Percentiles rank a stretch among this genome's conserved stretches.
These are phyloP conservation scores for Cylindrotheca fusiformis DNA, from an alignment of 108 stramenopile species.

Conservation along the genomic window DNA sequence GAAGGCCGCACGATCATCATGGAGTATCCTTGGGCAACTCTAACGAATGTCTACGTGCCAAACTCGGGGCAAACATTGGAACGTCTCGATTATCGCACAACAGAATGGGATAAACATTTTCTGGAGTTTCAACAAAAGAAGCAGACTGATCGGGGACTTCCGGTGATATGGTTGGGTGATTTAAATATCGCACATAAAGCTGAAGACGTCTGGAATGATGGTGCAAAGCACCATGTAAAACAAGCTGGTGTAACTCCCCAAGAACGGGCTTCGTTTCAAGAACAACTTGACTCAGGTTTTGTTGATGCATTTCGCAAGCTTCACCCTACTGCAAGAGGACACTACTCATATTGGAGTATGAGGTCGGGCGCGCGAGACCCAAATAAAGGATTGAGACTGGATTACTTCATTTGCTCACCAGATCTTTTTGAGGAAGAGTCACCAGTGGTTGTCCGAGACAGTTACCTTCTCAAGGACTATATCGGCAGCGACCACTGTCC, in stretches of 20 bases:
- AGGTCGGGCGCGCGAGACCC: constrained; percentile 83
- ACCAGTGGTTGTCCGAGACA: constrained; percentile 70
- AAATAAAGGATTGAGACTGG: constrained; percentile 91
- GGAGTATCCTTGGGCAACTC: constrained; percentile 85
- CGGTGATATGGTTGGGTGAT: constrained; percentile 91
- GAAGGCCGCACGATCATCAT: constrained; percentile 93
- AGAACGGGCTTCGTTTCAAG: constrained; percentile 82
- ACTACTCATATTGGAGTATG: constrained; percentile 90
- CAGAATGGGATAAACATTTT: constrained; percentile 92
- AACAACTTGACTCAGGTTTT: constrained; percentile 72
- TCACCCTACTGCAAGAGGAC: constrained; percentile 78
- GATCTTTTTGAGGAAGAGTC: constrained; percentile 53
- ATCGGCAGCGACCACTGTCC: constrained; percentile 87
- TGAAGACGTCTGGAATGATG: constrained; percentile 89
- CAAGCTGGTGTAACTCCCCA: constrained; percentile 86
- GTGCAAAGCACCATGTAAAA: constrained; percentile 88
- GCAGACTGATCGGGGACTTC: constrained; percentile 59
- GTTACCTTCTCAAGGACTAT: constrained; percentile 73
- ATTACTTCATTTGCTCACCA: constrained; percentile 86
- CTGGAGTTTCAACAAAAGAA: constrained; percentile 58
- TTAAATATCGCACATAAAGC: constrained; percentile 89
- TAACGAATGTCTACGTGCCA: constrained; percentile 94
- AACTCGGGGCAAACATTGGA: constrained; percentile 96
- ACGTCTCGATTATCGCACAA: constrained; percentile 89
- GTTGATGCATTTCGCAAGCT: constrained; percentile 86